Evolutionary conservation across 768 basidiomycete species (phyloP).

Genomic region (Lyophyllum shimeji): DNA sequence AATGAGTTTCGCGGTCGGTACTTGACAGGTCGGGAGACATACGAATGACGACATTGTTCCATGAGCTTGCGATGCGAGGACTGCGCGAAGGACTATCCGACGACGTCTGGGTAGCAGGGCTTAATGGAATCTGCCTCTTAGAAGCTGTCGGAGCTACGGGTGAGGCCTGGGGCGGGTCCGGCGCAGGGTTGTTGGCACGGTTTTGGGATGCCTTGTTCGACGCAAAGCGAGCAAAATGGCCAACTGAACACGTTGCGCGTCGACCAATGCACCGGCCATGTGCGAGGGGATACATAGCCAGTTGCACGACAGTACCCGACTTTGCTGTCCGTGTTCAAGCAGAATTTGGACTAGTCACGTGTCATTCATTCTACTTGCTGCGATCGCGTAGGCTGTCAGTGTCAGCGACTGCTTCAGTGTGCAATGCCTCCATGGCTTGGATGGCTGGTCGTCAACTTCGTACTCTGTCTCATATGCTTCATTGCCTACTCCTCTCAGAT

Average conservation of each 20-base stretch:
- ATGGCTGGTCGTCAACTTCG: slow-evolving; percentile 63
- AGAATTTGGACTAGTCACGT: slow-evolving; percentile 14
- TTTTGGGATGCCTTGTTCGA: slow-evolving; percentile 1
- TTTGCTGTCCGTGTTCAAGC: background rate
- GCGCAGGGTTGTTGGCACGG: background rate
- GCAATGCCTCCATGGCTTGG: slow-evolving; percentile 49
- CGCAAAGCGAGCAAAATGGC: slow-evolving; percentile 2
- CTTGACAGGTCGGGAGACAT: slow-evolving; percentile 15
- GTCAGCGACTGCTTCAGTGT: background rate
- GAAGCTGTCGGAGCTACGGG: too few relatives aligned
- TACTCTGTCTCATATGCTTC: slow-evolving; percentile 76
- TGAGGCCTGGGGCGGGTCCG: background rate
- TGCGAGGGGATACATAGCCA: slow-evolving; percentile 13
- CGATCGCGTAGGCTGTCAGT: background rate
- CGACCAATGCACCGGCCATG: slow-evolving; percentile 10
- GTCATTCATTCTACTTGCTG: background rate
- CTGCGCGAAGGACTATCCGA: slow-evolving; percentile 5
- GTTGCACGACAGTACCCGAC: too few relatives aligned
- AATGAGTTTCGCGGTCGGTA: background rate
- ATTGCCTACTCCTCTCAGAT: slow-evolving; percentile 89
- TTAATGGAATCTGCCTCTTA: background rate
- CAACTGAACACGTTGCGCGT: background rate
- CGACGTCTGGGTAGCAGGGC: background rate
- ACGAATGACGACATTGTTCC: slow-evolving; percentile 33
- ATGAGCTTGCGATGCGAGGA: slow-evolving; percentile 20